A percentile compares a stretch with the other conserved stretches of the same genome.
phyloP scores from a whole-genome alignment of 2,329 filamentous ascomycete species.

The Hypoxylon rubiginosum region DNA sequence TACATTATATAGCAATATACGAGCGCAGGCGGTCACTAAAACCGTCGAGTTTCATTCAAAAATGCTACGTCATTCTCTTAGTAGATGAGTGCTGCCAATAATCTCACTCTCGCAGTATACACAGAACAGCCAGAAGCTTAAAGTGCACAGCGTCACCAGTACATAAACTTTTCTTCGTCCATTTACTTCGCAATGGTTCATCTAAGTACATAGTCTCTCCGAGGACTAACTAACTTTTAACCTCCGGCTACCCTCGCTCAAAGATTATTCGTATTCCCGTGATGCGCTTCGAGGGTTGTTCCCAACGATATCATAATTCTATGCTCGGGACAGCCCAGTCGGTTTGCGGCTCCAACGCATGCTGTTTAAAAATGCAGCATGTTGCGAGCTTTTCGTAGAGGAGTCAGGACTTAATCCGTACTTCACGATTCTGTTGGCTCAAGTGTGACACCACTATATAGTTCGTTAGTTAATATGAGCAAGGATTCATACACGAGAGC shows the following conservation, averaged over 20 bases:
- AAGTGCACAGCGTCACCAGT: background rate
- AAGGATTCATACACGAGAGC: background rate
- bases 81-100: background rate
- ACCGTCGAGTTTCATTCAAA: background rate
- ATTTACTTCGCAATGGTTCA: constrained; percentile 9
- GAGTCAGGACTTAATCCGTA: background rate
- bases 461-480: constrained; percentile 44
- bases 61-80: too few relatives aligned
- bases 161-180: background rate
- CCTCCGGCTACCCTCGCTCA: background rate
- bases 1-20: background rate
- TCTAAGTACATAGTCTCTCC: constrained; percentile 24
- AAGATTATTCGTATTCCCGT: constrained; percentile 10
- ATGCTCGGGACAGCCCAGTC: constrained; percentile 9
- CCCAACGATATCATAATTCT: background rate
- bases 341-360: constrained; percentile 5
- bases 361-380: constrained; percentile 10
- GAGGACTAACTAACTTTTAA: constrained; percentile 5
- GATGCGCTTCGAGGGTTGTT: constrained; percentile 8
- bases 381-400: constrained; percentile 6
- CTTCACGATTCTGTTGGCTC: constrained; percentile 60
- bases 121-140: background rate
- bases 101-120: background rate
- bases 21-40: background rate
- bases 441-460: constrained; percentile 65